Conservation (phyloP, 805 yeast species). For the Maudiozyma turicensis region DNA sequence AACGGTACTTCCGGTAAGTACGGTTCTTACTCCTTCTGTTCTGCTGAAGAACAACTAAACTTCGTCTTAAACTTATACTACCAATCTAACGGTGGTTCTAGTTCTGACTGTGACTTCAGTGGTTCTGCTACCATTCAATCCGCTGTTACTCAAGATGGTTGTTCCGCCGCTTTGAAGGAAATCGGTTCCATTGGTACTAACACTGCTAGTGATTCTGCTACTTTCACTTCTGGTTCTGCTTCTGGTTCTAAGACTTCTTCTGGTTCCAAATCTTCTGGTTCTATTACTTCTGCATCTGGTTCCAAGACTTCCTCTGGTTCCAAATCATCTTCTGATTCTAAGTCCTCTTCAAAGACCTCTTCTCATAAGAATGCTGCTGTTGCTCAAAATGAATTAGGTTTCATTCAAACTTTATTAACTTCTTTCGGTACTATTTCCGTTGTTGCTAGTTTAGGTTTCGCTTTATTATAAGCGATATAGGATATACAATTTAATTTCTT, state of each 20-base stretch:
- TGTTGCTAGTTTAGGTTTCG: constrained; percentile 32
- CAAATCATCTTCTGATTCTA: constrained; percentile 5
- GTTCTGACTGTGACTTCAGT: constrained; percentile 53
- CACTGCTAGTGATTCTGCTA: constrained; percentile 29
- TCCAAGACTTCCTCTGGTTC: constrained; percentile 9
- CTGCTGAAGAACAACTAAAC: constrained; percentile 52
- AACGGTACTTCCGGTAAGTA: constrained; percentile 59
- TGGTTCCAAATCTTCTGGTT: constrained; percentile 9
- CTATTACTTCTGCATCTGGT: constrained; percentile 5
- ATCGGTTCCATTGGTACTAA: constrained; percentile 71
- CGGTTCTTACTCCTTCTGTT: constrained; percentile 69
- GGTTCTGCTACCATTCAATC: constrained; percentile 53
- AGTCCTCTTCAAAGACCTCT: constrained; percentile 14
- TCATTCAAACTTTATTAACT: constrained; percentile 26
- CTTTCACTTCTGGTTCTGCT: constrained; percentile 25
- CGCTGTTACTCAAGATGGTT: constrained; percentile 42
- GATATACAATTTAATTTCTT: background rate
- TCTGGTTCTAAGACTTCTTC: constrained; percentile 7
- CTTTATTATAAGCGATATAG: constrained; percentile 20
- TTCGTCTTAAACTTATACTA: constrained; percentile 60
- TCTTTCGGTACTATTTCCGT: constrained; percentile 27
- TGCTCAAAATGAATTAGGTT: constrained; percentile 21
- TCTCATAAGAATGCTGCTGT: constrained; percentile 16
- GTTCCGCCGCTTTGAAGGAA: constrained; percentile 46
- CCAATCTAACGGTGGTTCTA: constrained; percentile 33